These are phyloP conservation scores for Aspergillus sp. DNA, from an alignment of 2,329 filamentous ascomycete species.

Conservation along the genomic window DNA sequence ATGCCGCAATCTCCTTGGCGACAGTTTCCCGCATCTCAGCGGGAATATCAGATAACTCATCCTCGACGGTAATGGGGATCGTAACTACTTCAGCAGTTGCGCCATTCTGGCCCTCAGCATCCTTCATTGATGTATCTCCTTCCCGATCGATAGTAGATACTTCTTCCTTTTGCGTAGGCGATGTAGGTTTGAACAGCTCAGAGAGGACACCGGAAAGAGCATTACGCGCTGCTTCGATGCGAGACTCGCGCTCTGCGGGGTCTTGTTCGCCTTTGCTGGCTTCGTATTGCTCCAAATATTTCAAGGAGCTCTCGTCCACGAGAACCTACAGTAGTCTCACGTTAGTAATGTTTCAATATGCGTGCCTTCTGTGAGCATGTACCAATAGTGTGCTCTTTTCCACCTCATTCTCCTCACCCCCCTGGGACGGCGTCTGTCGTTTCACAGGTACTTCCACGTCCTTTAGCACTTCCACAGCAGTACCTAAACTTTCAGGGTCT, in stretches of 20 bases:
- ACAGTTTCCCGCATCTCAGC: slow-evolving; percentile 94
- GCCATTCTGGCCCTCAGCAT: slow-evolving; percentile 51
- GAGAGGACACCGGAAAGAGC: slow-evolving; percentile 62
- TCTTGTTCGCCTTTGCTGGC: slow-evolving; percentile 59
- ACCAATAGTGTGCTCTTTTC: slow-evolving; percentile 67
- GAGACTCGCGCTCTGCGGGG: slow-evolving; percentile 55
- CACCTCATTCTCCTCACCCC: slow-evolving; percentile 41
- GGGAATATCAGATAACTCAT: slow-evolving; percentile 91
- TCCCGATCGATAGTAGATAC: slow-evolving; percentile 52
- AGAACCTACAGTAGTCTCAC: slow-evolving; percentile 43
- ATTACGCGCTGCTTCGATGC: slow-evolving; percentile 61
- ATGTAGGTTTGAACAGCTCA: slow-evolving; percentile 63
- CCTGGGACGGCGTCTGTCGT: slow-evolving; percentile 52
- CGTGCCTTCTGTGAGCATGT: slow-evolving; percentile 13
- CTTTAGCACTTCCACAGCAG: slow-evolving; percentile 75
- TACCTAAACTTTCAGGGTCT: slow-evolving; percentile 77
- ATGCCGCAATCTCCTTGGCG: slow-evolving; percentile 86
- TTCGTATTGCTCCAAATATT: slow-evolving; percentile 78
- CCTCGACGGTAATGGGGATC: slow-evolving; percentile 78
- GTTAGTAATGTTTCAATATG: background rate
- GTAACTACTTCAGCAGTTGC: slow-evolving; percentile 75
- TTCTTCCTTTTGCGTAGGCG: slow-evolving; percentile 39
- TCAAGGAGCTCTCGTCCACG: slow-evolving; percentile 74
- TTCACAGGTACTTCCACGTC: slow-evolving; percentile 76
- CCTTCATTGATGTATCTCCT: slow-evolving; percentile 64